A percentile compares a stretch with the other conserved stretches of the same genome.
These are phyloP conservation scores for Penicillium sp. DNA, from an alignment of 2,329 filamentous ascomycete genomes.

Conservation along the genomic window DNA sequence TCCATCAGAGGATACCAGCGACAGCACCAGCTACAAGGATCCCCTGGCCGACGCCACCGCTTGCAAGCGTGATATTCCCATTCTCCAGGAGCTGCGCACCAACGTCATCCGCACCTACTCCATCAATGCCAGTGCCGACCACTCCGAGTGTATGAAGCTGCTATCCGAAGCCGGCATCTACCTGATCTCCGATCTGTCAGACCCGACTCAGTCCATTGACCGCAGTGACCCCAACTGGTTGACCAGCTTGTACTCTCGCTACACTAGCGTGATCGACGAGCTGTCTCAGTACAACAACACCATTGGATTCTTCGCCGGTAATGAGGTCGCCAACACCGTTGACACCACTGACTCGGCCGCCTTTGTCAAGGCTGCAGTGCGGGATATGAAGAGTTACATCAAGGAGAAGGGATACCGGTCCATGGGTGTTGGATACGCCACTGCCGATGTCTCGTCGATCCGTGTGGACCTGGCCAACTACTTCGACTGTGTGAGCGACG, in stretches of 20 bases:
- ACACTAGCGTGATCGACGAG: constrained; percentile 78
- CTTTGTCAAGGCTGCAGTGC: constrained; percentile 93
- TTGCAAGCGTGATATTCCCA: constrained; percentile 82
- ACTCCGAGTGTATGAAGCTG: constrained; percentile 78
- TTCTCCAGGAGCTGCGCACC: constrained; percentile 74
- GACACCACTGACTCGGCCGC: constrained; percentile 87
- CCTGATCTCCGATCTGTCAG: constrained; percentile 83
- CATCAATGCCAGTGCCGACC: constrained; percentile 75
- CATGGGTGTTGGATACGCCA: constrained; percentile 89
- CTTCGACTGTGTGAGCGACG: constrained; percentile 79
- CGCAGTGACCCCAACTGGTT: constrained; percentile 77
- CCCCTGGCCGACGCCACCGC: constrained; percentile 70
- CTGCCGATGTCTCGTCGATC: constrained; percentile 86
- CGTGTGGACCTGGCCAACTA: constrained; percentile 80
- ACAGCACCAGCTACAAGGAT: constrained; percentile 67
- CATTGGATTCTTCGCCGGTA: constrained; percentile 95
- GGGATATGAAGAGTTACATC: constrained; percentile 92
- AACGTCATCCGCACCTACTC: constrained; percentile 94
- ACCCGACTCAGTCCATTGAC: constrained; percentile 81
- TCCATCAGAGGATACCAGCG: constrained; percentile 51
- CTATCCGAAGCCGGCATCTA: constrained; percentile 87
- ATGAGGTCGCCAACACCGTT: constrained; percentile 85
- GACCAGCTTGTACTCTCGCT: constrained; percentile 72
- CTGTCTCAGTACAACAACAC: constrained; percentile 82
- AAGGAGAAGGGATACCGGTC: constrained; percentile 71